Percentiles rank a stretch among this genome's conserved stretches.
Conservation (phyloP, 1,139 yeast species). For the Suhomyces bribrorum region DNA sequence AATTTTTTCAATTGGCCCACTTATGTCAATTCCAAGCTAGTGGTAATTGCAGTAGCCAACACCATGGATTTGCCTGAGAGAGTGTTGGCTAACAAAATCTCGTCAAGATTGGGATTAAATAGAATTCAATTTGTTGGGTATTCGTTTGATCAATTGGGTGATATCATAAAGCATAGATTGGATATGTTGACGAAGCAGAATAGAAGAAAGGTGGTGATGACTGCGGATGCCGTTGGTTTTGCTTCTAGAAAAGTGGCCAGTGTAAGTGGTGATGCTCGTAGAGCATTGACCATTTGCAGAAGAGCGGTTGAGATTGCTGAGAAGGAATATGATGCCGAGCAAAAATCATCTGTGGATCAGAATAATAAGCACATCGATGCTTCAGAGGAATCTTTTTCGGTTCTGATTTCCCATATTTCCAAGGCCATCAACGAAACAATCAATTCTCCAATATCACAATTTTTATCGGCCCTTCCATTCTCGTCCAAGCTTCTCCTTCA, state of each 20-base stretch:
- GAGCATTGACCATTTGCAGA: constrained; percentile 86
- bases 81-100: constrained; percentile 79
- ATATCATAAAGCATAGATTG: constrained; percentile 72
- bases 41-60: constrained; percentile 92
- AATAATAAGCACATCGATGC: constrained; percentile 18
- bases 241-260: constrained; percentile 94
- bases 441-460: constrained; percentile 66
- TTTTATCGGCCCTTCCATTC: constrained; percentile 61
- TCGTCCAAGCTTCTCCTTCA: constrained; percentile 70
- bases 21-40: constrained; percentile 70
- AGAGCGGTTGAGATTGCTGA: constrained; percentile 92
- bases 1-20: constrained; percentile 98
- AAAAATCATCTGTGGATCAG: no score
- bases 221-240: constrained; percentile 80
- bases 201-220: constrained; percentile 46
- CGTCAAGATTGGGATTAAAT: constrained; percentile 86
- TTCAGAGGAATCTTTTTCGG: constrained; percentile 38
- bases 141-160: constrained; percentile 73
- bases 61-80: constrained; percentile 98
- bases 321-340: constrained; percentile 41
- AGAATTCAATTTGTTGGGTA: constrained; percentile 90
- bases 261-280: constrained; percentile 95
- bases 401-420: constrained; percentile 19
- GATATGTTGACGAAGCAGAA: constrained; percentile 50
- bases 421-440: constrained; percentile 80